A percentile compares a stretch with the other conserved stretches of the same genome.
Evolutionary conservation across 306 rosid species (phyloP).

Genomic region (Prunus dulcis): DNA sequence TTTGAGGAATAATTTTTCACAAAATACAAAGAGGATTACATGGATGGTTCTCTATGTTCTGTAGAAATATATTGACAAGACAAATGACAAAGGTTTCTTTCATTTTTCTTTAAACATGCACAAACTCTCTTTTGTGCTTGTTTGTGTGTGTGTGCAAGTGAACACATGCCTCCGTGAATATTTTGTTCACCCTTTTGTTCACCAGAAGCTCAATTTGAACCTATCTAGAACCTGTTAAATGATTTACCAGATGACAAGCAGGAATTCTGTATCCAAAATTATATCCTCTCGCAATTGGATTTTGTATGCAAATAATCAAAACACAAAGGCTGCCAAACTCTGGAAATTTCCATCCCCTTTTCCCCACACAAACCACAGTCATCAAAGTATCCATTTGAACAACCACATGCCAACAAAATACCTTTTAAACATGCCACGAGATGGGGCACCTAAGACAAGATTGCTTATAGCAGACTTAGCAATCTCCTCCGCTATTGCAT

Average conservation of each 20-base stretch:
- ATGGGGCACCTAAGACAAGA: constrained; percentile 82
- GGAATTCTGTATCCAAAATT: background rate
- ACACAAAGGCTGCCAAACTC: background rate
- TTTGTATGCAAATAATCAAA: background rate
- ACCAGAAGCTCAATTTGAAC: background rate
- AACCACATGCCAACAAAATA: constrained; percentile 28
- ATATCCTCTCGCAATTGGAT: background rate
- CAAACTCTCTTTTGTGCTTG: background rate
- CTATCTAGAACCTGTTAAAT: background rate
- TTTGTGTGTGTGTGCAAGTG: background rate
- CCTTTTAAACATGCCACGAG: constrained; percentile 72
- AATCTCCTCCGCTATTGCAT: constrained; percentile 70
- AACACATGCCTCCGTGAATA: too few species aligned
- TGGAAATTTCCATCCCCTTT: background rate
- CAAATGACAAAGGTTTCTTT: too few species aligned
- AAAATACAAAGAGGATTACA: background rate
- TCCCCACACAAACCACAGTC: background rate
- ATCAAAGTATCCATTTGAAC: constrained; percentile 4
- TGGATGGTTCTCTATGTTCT: background rate
- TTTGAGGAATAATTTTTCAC: background rate
- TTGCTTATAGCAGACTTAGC: constrained; percentile 47
- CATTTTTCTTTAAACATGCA: too few species aligned
- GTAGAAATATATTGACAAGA: background rate
- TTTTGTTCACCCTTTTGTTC: background rate
- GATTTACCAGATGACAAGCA: background rate